Evolutionary conservation across 2,329 filamentous ascomycete species (phyloP), one percentile per base, ranked within the genome.

Genomic region (Talaromyces sp.): DNA sequence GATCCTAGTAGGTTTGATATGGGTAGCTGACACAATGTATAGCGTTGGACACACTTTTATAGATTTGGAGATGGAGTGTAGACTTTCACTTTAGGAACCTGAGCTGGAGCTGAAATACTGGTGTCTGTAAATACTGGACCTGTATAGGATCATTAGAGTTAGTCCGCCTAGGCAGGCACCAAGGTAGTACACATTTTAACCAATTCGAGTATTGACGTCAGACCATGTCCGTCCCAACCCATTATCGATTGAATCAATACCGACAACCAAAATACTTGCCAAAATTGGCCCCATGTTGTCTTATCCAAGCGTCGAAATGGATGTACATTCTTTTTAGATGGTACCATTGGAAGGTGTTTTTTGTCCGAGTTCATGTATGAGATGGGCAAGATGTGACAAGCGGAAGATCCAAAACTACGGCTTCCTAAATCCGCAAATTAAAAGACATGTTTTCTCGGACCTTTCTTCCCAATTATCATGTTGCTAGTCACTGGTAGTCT

Each of bases 31-130:
- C 27, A 35, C 8, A 14, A 31, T 22, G 1, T 3, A 24, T 10
- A 60, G 57, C 22, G 57, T 47, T 60, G 57, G 57, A 60, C 57
- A 19, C n/a, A 63, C 9, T 63, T 16, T 11, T 47, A 24, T 24
- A 31, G 47, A 31, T 50, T 50, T 31, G 47, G 47, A 31, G 47
- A 50, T 2, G 47, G 47, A 3, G 47, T 31, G 3, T 50, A 31
- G 10, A 1, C 47, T 16, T 27, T 9, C 41, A 22, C 11, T 3
- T 5, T 4, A 24, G 19, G 19, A 6, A 7, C 22, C 22, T 47
- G 45, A 47, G 45, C 13, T 13, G 19, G 10, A 47, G 19, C 11
- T 8, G n/a, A 19, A 19, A 47, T 13, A 24, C 1, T 10, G 2
- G 43, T 10, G 19, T 24, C 43, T 11, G 43, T 47, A 47, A 24